Conservation (phyloP, 2,329 filamentous ascomycete genomes). For the Elsinoe batatas region DNA sequence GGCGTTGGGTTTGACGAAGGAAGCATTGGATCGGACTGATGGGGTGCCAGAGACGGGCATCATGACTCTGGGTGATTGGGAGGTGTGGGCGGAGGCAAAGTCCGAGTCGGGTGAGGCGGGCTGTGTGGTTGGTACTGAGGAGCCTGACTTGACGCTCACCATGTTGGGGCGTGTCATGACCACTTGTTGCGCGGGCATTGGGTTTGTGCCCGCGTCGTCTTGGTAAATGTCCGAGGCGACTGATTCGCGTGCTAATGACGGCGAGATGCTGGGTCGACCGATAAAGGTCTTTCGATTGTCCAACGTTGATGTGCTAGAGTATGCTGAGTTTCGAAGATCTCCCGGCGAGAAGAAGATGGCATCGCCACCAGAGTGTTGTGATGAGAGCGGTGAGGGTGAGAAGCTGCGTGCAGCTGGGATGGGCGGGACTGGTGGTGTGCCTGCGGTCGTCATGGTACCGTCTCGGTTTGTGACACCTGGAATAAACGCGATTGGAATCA, state of each 20-base stretch:
- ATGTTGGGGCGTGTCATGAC: conserved; percentile 83
- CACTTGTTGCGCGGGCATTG: conserved; percentile 69
- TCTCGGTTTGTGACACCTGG: conserved; percentile 83
- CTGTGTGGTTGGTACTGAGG: conserved; percentile 26
- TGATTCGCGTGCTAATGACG: conserved; percentile 41
- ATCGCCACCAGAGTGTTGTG: conserved; percentile 46
- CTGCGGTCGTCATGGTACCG: conserved; percentile 42
- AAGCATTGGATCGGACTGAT: conserved; percentile 29
- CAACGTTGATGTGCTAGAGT: conserved; percentile 58
- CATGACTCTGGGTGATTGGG: conserved; percentile 25
- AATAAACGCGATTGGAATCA: conserved; percentile 98
- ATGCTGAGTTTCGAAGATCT: conserved; percentile 83
- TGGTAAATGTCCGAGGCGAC: conserved; percentile 92
- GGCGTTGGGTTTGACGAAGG: conserved; percentile 35
- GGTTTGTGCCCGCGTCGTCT: conserved; percentile 76
- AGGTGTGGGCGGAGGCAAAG: conserved; percentile 15
- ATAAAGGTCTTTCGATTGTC: conserved; percentile 35
- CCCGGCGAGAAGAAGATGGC: conserved; percentile 91
- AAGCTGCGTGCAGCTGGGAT: conserved; percentile 53
- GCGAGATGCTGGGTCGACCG: conserved; percentile 39
- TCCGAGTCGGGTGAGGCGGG: conserved; percentile 42
- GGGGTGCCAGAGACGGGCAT: conserved; percentile 32
- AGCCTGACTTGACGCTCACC: conserved; percentile 72
- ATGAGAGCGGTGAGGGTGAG: conserved; percentile 45
- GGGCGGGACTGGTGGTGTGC: conserved; percentile 72